A percentile compares a stretch with the other conserved stretches of the same genome.
phyloP scores from a whole-genome alignment of 345 rosid genomes.

The Lepidium africanum region DNA sequence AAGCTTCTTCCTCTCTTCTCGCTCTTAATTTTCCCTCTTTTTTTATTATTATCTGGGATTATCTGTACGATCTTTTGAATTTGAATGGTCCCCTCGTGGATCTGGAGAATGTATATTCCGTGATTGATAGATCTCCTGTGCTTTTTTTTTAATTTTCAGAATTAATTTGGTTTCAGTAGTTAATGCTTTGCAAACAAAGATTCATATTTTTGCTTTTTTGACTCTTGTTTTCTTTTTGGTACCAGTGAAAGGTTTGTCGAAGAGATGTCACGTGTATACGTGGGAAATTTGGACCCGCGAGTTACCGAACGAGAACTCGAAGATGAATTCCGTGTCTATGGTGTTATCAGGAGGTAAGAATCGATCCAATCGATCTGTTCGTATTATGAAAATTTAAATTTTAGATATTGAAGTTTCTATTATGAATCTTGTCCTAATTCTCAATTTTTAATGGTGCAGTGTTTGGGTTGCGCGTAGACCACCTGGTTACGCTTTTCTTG shows the following conservation, averaged over 20 bases:
- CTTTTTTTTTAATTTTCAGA: background rate
- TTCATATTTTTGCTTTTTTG: background rate
- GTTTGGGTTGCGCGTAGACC: conserved; percentile 98
- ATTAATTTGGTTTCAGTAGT: background rate
- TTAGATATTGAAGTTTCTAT: background rate
- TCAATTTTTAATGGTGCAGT: conserved; percentile 29
- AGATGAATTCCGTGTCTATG: conserved; percentile 63
- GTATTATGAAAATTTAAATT: background rate
- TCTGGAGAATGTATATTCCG: background rate
- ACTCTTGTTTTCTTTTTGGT: background rate
- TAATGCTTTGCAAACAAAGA: background rate
- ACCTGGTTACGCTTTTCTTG: conserved; percentile 87
- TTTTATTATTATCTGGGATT: background rate
- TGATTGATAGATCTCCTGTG: background rate
- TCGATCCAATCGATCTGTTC: background rate
- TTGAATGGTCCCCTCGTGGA: background rate
- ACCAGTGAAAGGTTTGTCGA: conserved; percentile 18
- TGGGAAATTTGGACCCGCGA: conserved; percentile 69
- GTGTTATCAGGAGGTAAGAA: conserved; percentile 54
- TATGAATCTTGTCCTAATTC: background rate
- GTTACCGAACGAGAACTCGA: conserved; percentile 74
- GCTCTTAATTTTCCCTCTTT: background rate
- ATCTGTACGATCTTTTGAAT: background rate
- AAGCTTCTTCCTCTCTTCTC: background rate
- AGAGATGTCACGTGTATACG: conserved; percentile 67